Evolutionary conservation across 2,329 filamentous ascomycete genomes (phyloP).

Genomic region (Stagonosporopsis rhizophila): DNA sequence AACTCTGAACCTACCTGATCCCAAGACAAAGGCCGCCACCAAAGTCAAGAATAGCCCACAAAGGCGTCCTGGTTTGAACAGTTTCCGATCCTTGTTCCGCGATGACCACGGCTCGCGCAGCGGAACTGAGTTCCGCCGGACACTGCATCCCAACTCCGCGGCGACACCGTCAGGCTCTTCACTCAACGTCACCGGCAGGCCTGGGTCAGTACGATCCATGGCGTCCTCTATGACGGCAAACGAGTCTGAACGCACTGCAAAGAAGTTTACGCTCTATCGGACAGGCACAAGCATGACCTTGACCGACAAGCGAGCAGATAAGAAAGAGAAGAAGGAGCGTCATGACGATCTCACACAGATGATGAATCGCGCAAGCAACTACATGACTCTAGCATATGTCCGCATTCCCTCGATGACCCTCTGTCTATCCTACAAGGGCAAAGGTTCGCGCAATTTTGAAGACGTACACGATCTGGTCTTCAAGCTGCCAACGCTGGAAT

Average conservation of each 20-base stretch:
- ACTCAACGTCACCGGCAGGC: conserved; percentile 32
- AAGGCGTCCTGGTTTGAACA: conserved; percentile 39
- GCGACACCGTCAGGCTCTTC: conserved; percentile 19
- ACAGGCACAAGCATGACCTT: conserved; percentile 48
- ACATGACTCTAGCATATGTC: conserved; percentile 96
- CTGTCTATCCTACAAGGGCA: conserved; percentile 95
- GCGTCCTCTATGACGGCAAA: conserved; percentile 31
- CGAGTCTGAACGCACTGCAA: conserved; percentile 45
- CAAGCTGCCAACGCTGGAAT: conserved; percentile 90
- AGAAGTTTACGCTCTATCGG: conserved; percentile 49
- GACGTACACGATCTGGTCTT: conserved; percentile 99
- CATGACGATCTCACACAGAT: conserved; percentile 95
- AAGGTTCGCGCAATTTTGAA: conserved; percentile 91
- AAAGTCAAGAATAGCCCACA: conserved; percentile 31
- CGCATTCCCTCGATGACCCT: conserved; percentile 94
- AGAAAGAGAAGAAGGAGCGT: conserved; percentile 63
- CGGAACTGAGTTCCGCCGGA: conserved; percentile 40
- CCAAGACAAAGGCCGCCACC: conserved; percentile 44
- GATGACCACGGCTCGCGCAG: conserved; percentile 39
- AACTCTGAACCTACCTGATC: conserved; percentile 68
- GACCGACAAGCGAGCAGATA: conserved; percentile 51
- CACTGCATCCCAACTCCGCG: conserved; percentile 41
- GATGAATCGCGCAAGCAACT: conserved; percentile 93
- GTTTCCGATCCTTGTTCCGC: conserved; percentile 46
- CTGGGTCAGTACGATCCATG: conserved; percentile 40